A percentile compares a stretch with the other conserved stretches of the same genome.
Conservation (phyloP, 1,284 basidiomycete genomes). For the Moesziomyces sp. region DNA sequence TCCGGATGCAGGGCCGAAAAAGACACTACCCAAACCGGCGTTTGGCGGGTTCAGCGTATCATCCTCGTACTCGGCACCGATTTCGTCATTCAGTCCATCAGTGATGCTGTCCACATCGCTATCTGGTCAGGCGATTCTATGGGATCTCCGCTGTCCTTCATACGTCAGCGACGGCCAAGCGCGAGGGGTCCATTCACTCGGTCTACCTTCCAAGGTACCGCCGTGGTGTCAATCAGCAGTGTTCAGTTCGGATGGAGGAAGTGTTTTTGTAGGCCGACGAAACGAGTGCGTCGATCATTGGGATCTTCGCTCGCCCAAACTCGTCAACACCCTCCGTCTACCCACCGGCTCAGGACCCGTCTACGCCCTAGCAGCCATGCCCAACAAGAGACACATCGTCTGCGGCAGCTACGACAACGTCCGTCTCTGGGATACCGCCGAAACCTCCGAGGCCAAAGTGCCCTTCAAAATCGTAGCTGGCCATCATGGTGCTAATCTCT, state of each 20-base stretch:
- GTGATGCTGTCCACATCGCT: constrained; percentile 88
- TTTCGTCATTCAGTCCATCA: constrained; percentile 77
- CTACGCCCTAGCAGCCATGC: constrained; percentile 87
- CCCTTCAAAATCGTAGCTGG: constrained; percentile 93
- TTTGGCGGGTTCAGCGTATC: constrained; percentile 58
- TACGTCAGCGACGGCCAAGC: constrained; percentile 68
- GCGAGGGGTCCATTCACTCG: constrained; percentile 80
- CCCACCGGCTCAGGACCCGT: constrained; percentile 90
- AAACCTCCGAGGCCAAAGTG: constrained; percentile 70
- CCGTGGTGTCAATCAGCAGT: constrained; percentile 82
- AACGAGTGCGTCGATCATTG: constrained; percentile 93
- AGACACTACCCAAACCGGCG: constrained; percentile 55
- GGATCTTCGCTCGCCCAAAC: constrained; percentile 75
- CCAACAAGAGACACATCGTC: constrained; percentile 87
- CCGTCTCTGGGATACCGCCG: constrained; percentile 89
- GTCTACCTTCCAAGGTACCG: constrained; percentile 87
- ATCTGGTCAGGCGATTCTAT: constrained; percentile 90
- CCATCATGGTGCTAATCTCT: constrained; percentile 92
- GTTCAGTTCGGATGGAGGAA: constrained; percentile 87
- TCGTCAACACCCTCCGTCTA: constrained; percentile 77
- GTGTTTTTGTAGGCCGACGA: constrained; percentile 89
- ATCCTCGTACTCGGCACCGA: constrained; percentile 60
- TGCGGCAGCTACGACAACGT: constrained; percentile 93
- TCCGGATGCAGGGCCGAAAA: constrained; percentile 9
- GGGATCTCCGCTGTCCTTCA: constrained; percentile 81